Percentiles rank a stretch among this genome's conserved stretches.
These are phyloP conservation scores for Scenedesmus sp. DNA, from an alignment of 163 green algal species.

Conservation along the genomic window DNA sequence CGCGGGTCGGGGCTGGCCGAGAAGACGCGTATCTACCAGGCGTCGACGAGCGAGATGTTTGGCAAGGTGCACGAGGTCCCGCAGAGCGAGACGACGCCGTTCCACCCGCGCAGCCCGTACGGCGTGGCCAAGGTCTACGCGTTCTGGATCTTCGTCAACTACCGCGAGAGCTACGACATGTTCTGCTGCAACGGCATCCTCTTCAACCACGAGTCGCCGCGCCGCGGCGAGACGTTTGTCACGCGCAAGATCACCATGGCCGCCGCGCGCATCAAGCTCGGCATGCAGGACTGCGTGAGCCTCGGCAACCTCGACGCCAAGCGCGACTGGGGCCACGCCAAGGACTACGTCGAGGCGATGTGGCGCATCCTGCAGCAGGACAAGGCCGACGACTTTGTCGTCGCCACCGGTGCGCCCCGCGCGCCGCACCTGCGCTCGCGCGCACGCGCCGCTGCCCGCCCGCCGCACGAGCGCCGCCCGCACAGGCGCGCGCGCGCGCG, in stretches of 20 bases:
- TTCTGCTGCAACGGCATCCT: constrained; percentile 87
- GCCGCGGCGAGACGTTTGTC: constrained; percentile 84
- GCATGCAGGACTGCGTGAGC: constrained; percentile 65
- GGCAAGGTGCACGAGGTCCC: constrained; percentile 77
- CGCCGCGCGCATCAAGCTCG: constrained; percentile 74
- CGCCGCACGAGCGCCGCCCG: background rate
- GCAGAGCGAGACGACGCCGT: constrained; percentile 79
- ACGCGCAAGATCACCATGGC: constrained; percentile 85
- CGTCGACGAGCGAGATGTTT: constrained; percentile 86
- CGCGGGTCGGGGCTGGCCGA: constrained; percentile 41
- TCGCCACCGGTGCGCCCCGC: constrained; percentile 67
- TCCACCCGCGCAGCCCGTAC: constrained; percentile 84
- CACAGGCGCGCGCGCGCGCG: background rate
- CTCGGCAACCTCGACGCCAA: constrained; percentile 73
- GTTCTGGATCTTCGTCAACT: constrained; percentile 76
- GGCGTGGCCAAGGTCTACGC: constrained; percentile 82
- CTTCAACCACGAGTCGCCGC: constrained; percentile 88
- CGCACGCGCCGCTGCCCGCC: too few relatives aligned
- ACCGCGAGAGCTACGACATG: constrained; percentile 81
- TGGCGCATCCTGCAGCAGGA: constrained; percentile 87
- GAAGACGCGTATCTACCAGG: constrained; percentile 77
- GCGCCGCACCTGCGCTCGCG: too few relatives aligned
- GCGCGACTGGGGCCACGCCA: constrained; percentile 84
- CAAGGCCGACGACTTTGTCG: constrained; percentile 77
- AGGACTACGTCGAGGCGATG: constrained; percentile 82